Conservation (phyloP, 345 rosid genomes). For the Orychophragmus violaceus region DNA sequence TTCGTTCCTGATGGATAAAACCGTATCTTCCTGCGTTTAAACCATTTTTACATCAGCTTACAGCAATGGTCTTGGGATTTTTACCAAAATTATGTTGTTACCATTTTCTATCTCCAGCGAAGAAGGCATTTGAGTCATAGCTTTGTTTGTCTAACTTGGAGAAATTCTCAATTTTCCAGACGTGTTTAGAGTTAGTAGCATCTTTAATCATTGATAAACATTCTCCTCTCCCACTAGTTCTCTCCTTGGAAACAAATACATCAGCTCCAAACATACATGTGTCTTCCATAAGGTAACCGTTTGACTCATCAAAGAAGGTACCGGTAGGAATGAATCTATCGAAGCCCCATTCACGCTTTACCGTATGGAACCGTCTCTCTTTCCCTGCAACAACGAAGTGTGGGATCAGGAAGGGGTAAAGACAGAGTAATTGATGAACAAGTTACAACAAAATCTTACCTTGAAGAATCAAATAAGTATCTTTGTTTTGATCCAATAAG, state of each 20-base stretch:
- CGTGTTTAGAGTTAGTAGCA: constrained; percentile 20
- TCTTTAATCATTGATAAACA: constrained; percentile 34
- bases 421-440: background rate
- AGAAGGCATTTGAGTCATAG: constrained; percentile 26
- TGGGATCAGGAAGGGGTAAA: background rate
- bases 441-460: constrained; percentile 13
- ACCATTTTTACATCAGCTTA: background rate
- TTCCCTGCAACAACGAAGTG: constrained; percentile 21
- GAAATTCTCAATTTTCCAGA: constrained; percentile 30
- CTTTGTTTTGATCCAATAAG: constrained; percentile 35
- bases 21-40: constrained; percentile 26
- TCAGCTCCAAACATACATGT: constrained; percentile 37
- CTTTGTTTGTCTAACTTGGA: constrained; percentile 24
- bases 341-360: constrained; percentile 34
- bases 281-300: constrained; percentile 33
- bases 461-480: constrained; percentile 26
- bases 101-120: constrained; percentile 34
- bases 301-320: constrained; percentile 15
- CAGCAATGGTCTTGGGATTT: background rate
- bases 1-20: constrained; percentile 27
- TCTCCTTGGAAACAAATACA: constrained; percentile 33
- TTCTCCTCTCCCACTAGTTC: constrained; percentile 32
- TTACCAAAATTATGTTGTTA: background rate
- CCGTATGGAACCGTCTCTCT: constrained; percentile 29
- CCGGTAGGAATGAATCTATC: constrained; percentile 18